These are phyloP conservation scores for Immersiella caudata DNA, from an alignment of 495 filamentous ascomycete genomes.

Conservation along the genomic window DNA sequence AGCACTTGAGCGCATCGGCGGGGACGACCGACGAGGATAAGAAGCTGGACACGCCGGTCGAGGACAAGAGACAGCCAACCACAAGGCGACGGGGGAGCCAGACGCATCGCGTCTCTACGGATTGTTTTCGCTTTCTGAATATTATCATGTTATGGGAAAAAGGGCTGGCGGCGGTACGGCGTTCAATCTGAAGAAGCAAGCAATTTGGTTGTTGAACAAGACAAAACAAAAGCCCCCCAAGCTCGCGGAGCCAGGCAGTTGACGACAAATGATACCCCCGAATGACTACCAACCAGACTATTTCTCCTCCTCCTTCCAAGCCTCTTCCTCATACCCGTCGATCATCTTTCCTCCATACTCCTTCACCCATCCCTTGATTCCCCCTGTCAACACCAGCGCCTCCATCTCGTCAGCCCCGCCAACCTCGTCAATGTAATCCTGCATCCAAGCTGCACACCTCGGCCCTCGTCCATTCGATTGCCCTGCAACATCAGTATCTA, in stretches of 20 bases:
- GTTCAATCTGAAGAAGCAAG: constrained; percentile 9
- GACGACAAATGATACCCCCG: constrained; percentile 12
- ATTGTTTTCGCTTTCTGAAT: not conserved
- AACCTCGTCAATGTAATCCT: constrained; percentile 43
- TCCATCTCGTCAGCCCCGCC: constrained; percentile 44
- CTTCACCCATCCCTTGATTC: constrained; percentile 54
- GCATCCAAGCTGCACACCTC: constrained; percentile 53
- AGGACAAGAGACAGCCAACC: not conserved
- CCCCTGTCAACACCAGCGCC: constrained; percentile 50
- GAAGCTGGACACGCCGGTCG: not conserved
- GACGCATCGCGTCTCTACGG: not conserved
- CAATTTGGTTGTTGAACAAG: constrained; percentile 7
- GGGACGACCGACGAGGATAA: constrained; percentile 42
- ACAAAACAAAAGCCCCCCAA: constrained; percentile 21
- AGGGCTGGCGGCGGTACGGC: constrained; percentile 17
- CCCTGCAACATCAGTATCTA: constrained; percentile 29
- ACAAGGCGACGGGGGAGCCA: not conserved
- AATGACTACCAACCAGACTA: no score
- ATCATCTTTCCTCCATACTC: constrained; percentile 48
- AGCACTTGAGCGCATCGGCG: constrained; percentile 65
- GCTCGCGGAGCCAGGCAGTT: not conserved
- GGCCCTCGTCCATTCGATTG: constrained; percentile 49
- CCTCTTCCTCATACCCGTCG: constrained; percentile 51
- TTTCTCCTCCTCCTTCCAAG: constrained; percentile 46
- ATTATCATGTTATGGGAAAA: not conserved